These are phyloP conservation scores for Globomyces pollinis-pini DNA, from an alignment of 192 early-diverging fungal genomes.

Conservation along the genomic window DNA sequence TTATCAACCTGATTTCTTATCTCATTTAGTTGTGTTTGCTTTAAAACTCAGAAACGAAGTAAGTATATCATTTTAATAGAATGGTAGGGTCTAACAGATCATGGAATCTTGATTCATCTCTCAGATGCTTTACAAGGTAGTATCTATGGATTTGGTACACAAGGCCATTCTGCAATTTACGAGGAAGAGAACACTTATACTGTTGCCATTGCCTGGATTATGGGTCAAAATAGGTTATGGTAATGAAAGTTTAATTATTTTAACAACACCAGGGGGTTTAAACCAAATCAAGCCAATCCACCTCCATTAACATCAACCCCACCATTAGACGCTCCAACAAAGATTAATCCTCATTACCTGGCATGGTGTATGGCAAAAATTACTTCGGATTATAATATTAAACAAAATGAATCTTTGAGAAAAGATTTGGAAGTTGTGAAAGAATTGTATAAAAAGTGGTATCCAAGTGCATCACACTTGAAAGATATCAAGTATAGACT, in stretches of 20 bases:
- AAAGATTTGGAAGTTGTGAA: slow-evolving; percentile 62
- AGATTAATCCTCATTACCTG: slow-evolving; percentile 81
- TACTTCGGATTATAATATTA: slow-evolving; percentile 60
- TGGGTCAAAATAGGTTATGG: slow-evolving; percentile 17
- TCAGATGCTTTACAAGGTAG: slow-evolving; percentile 81
- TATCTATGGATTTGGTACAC: slow-evolving; percentile 70
- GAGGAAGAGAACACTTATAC: slow-evolving; percentile 81
- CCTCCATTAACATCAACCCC: too few species aligned
- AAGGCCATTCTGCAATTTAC: slow-evolving; percentile 91
- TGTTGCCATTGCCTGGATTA: slow-evolving; percentile 36
- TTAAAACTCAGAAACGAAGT: slow-evolving; percentile 79
- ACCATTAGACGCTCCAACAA: slow-evolving; percentile 55
- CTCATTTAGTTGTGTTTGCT: slow-evolving; percentile 78
- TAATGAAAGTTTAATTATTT: slow-evolving; percentile 21
- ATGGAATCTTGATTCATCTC: slow-evolving; percentile 77
- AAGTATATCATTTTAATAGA: too few species aligned
- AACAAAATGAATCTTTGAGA: slow-evolving; percentile 29
- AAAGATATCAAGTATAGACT: slow-evolving; percentile 88
- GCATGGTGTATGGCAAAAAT: slow-evolving; percentile 92
- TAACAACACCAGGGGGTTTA: too few species aligned
- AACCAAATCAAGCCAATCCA: not conserved
- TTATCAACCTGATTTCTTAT: slow-evolving; percentile 71
- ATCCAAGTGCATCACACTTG: slow-evolving; percentile 55
- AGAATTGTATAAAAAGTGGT: slow-evolving; percentile 72
- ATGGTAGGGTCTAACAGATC: slow-evolving; percentile 80